These are phyloP conservation scores for Immersiporthe knoxdaviesiana DNA, from an alignment of 2,329 filamentous ascomycete genomes.

Conservation along the genomic window DNA sequence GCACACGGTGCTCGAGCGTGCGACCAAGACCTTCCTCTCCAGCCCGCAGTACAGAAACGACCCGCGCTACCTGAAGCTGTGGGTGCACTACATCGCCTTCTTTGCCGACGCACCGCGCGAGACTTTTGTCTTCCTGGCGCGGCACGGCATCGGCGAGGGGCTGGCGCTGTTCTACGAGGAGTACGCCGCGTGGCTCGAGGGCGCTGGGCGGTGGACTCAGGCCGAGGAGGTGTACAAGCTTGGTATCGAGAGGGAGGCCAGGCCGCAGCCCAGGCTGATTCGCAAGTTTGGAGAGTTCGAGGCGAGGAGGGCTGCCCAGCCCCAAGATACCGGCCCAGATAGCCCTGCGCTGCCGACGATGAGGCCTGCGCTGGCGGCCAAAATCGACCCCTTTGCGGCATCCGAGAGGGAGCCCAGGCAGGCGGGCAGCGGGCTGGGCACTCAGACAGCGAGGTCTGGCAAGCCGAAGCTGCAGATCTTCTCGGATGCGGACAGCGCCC, in stretches of 20 bases:
- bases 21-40: slow-evolving; percentile 87
- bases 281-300: slow-evolving; percentile 95
- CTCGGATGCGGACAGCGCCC: slow-evolving; percentile 70
- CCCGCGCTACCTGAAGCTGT: slow-evolving; percentile 87
- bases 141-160: slow-evolving; percentile 82
- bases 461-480: slow-evolving; percentile 90
- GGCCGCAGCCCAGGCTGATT: slow-evolving; percentile 76
- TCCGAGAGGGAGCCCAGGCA: slow-evolving; percentile 58
- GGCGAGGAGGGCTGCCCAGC: slow-evolving; percentile 68
- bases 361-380: slow-evolving; percentile 81
- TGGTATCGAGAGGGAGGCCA: slow-evolving; percentile 85
- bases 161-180: slow-evolving; percentile 96
- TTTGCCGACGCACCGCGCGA: slow-evolving; percentile 94
- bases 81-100: slow-evolving; percentile 90
- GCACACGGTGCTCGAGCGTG: slow-evolving; percentile 84
- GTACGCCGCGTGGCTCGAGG: slow-evolving; percentile 91
- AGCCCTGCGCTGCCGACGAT: slow-evolving; percentile 87
- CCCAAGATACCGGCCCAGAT: slow-evolving; percentile 61
- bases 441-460: slow-evolving; percentile 63
- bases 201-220: slow-evolving; percentile 80
- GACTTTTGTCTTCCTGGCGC: slow-evolving; percentile 86
- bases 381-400: slow-evolving; percentile 78
- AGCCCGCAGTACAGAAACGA: slow-evolving; percentile 92
- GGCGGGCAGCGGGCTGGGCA: slow-evolving; percentile 48
- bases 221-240: slow-evolving; percentile 92